A percentile compares a stretch with the other conserved stretches of the same genome.
Conservation (phyloP, 2,329 filamentous ascomycete genomes). For the Chrysoporthe austroafricana region DNA sequence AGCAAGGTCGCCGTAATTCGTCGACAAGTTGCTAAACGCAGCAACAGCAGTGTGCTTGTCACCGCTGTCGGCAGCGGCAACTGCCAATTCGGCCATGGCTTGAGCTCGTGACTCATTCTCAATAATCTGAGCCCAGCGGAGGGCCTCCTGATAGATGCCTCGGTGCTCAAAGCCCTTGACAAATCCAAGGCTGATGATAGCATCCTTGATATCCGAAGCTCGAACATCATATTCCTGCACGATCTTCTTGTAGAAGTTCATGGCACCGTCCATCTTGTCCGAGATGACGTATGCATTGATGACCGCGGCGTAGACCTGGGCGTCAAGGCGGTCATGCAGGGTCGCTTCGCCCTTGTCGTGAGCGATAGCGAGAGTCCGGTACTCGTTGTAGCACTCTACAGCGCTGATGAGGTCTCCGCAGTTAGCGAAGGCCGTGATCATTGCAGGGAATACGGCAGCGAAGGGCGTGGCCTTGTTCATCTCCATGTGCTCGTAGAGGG, state of each 20-base stretch:
- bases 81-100: constrained; percentile 74
- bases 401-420: constrained; percentile 83
- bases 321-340: constrained; percentile 74
- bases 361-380: constrained; percentile 84
- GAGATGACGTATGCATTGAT: constrained; percentile 86
- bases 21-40: constrained; percentile 64
- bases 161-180: constrained; percentile 76
- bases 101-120: constrained; percentile 60
- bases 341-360: constrained; percentile 75
- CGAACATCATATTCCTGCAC: constrained; percentile 63
- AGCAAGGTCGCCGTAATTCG: constrained; percentile 53
- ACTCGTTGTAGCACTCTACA: constrained; percentile 94
- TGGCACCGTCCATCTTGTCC: constrained; percentile 78
- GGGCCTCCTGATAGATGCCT: constrained; percentile 72
- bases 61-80: constrained; percentile 78
- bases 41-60: constrained; percentile 69
- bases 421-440: constrained; percentile 92
- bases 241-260: constrained; percentile 85
- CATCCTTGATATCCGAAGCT: constrained; percentile 68
- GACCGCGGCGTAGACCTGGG: constrained; percentile 86
- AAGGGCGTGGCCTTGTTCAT: constrained; percentile 72
- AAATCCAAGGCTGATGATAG: constrained; percentile 74
- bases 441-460: constrained; percentile 82
- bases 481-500: constrained; percentile 92
- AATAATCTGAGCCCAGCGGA: constrained; percentile 71